Evolutionary conservation across 2,329 filamentous ascomycete species (phyloP).

Genomic region (Gnomoniopsis sp.): DNA sequence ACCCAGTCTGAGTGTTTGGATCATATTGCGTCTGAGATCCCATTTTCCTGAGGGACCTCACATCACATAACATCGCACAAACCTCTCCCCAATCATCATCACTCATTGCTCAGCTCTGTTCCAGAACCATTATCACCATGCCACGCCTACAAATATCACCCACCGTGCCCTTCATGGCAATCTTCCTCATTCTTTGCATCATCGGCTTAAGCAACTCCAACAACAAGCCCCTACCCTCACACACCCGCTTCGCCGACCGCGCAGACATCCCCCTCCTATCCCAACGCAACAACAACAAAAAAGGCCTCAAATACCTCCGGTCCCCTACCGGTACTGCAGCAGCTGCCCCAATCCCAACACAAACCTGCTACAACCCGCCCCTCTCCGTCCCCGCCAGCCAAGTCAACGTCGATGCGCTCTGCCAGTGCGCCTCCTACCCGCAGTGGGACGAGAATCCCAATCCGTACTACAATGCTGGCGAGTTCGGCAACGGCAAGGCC

Average conservation of each 20-base stretch:
- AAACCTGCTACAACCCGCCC: constrained; percentile 1
- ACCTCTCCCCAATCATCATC: background rate
- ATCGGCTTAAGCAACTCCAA: background rate
- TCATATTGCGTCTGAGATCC: too few species aligned
- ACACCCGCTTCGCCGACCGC: background rate
- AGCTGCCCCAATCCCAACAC: background rate
- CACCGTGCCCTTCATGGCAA: background rate
- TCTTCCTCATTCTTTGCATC: background rate
- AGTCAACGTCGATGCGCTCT: background rate
- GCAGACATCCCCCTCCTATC: background rate
- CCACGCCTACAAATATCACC: background rate
- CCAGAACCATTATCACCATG: background rate
- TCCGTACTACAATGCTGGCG: background rate
- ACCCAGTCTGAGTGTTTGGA: too few species aligned
- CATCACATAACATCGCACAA: background rate
- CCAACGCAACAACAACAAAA: background rate
- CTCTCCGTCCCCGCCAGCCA: background rate
- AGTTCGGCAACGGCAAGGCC: background rate
- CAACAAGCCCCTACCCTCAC: background rate
- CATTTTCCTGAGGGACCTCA: too few species aligned
- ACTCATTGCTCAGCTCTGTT: background rate
- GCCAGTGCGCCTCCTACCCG: background rate
- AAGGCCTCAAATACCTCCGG: background rate
- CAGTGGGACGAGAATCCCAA: background rate
- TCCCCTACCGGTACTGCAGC: background rate